A percentile compares a stretch with the other conserved stretches of the same genome.
phyloP scores from a whole-genome alignment of 164 flowering plant species.

The Tetrastigma voinierianum region DNA sequence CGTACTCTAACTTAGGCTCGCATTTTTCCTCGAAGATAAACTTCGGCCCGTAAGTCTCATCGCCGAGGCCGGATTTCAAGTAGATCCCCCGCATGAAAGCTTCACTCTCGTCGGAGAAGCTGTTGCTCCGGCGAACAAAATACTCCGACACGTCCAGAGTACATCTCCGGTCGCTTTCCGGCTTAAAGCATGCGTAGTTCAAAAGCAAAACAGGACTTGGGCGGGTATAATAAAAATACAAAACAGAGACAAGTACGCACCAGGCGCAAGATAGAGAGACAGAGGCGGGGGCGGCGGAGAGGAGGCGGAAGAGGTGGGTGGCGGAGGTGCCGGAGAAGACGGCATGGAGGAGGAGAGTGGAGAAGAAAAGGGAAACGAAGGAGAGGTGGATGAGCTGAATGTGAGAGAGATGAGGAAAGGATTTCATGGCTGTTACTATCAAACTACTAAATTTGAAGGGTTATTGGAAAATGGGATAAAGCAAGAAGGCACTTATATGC shows the following conservation, averaged over 20 bases:
- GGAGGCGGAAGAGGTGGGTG: conserved; percentile 11
- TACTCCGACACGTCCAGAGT: conserved; percentile 27
- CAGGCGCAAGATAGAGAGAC: conserved; percentile 21
- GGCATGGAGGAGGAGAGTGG: conserved; percentile 27
- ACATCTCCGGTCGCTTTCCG: conserved; percentile 36
- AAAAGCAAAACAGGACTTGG: conserved; percentile 37
- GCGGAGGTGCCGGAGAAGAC: conserved; percentile 18
- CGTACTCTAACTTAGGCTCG: conserved; percentile 28
- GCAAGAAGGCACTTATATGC: no score
- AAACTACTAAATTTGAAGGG: no score
- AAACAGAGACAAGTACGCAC: conserved; percentile 15
- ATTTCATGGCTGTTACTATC: no score
- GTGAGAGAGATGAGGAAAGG: no score
- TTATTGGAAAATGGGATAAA: no score
- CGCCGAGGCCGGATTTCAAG: conserved; percentile 55
- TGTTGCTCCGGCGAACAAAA: conserved; percentile 28
- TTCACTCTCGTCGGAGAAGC: conserved; percentile 19
- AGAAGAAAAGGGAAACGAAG: conserved; percentile 26
- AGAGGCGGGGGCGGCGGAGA: conserved; percentile 13
- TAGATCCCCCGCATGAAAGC: conserved; percentile 54
- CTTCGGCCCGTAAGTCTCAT: conserved; percentile 57
- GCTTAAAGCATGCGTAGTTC: conserved; percentile 51
- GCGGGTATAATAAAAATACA: conserved; percentile 18
- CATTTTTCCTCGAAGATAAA: conserved; percentile 37
- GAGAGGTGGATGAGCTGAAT: background rate